Base-by-base conservation (phyloP, 2,329 filamentous ascomycete species). In the Pochonia chlamydosporia region DNA sequence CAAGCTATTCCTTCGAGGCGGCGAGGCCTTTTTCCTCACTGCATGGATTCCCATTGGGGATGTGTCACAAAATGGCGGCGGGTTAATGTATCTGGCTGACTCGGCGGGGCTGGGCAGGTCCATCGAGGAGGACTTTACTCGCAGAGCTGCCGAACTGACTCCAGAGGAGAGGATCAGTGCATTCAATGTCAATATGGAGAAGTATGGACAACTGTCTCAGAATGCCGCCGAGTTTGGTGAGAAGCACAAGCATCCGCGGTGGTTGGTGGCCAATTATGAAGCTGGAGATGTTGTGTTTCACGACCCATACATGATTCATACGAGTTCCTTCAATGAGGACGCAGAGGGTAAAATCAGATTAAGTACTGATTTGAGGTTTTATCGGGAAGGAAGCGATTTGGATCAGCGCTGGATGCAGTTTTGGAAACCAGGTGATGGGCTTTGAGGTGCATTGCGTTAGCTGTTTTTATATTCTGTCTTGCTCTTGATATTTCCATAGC, bases 181-280 rank as follows among this genome's bases (percentile, higher is more conserved):
- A 1, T 79, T 78, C 56, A 81, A 81, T 52, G 65, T 68, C 24
- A 79, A 80, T 49, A 81, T 81, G 76, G 73, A 79, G 63, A 62
- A 67, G 1, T 75, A 69, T 0, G 77, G 76, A 0, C 54, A 79
- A 24, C 65, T 81, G 3, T 71, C 72, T 5, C 73, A 79, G 36
- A 69, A 66, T 0, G 70, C 76, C 2, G 63, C 62, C 2, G 60
- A 50, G 26, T 66, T 64, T 51, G 60, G 53, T 4, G 43, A 54
- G 21, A 43, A 40, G 35, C 49, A 60, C 10, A 28, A 30, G 23
- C 44, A 44, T 4, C 53, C 52, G 40, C 53, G 56, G 42, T 65
- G 63, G 63, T 54, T 66, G 3, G 58, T 65, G 8, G 57, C 57
- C 7, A 55, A 56, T 18, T 67, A 65, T 25, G 59, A 66, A 24